These are phyloP conservation scores for Sporisorium scitamineum DNA, from an alignment of 1,284 basidiomycete genomes.

Conservation along the genomic window DNA sequence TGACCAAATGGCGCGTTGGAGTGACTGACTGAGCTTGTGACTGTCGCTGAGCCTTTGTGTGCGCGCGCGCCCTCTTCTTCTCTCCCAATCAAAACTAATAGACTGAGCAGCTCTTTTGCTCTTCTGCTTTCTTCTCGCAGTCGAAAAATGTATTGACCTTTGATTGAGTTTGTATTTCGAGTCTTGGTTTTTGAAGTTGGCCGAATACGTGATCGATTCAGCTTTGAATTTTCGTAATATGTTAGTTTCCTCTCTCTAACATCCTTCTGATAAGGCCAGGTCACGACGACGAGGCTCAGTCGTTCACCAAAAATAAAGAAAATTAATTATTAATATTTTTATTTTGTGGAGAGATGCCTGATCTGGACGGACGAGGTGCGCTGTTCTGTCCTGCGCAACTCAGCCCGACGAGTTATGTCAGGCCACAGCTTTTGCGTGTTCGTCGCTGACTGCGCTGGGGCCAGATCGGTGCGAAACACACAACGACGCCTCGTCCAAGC, in stretches of 20 bases:
- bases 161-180: neutral
- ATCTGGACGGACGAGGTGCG: too few relatives aligned
- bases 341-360: too few relatives aligned
- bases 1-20: slow-evolving; percentile 8
- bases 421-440: slow-evolving; percentile 9
- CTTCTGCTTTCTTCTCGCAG: neutral
- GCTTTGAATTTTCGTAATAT: neutral
- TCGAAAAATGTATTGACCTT: neutral
- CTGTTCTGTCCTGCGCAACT: neutral
- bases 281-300: neutral
- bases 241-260: neutral
- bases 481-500: slow-evolving; percentile 5
- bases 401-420: slow-evolving; percentile 13
- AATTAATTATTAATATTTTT: too few relatives aligned
- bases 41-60: too few relatives aligned
- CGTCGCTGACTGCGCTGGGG: neutral
- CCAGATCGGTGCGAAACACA: slow-evolving; percentile 8
- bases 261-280: neutral
- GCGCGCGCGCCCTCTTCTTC: neutral
- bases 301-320: neutral
- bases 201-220: slow-evolving; percentile 2
- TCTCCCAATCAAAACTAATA: neutral
- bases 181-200: neutral
- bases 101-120: slow-evolving; percentile 1
- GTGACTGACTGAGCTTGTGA: slow-evolving; percentile 8